Percentiles rank a stretch among this genome's conserved stretches.
These are phyloP conservation scores for Boletus tylopilopsis DNA, from an alignment of 768 basidiomycete genomes.

Conservation along the genomic window DNA sequence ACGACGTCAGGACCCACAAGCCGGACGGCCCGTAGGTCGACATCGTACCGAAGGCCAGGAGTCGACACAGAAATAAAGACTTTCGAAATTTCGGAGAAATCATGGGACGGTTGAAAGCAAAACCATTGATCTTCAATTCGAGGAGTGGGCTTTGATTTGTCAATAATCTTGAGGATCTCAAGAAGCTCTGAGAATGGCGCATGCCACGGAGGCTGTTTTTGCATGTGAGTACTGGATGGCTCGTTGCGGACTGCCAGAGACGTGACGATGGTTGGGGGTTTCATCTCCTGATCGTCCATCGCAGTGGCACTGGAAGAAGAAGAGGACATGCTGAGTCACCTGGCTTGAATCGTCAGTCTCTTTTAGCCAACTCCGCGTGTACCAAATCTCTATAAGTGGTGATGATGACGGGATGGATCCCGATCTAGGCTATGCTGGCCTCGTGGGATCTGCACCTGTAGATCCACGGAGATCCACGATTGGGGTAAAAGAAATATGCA, in stretches of 20 bases:
- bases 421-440: background rate
- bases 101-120: slow-evolving; percentile 14
- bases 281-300: background rate
- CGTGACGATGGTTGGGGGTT: slow-evolving; percentile 3
- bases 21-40: slow-evolving; percentile 5
- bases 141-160: background rate
- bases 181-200: slow-evolving; percentile 12
- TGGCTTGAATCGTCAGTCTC: slow-evolving; percentile 1
- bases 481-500: background rate
- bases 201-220: slow-evolving; percentile 1
- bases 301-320: slow-evolving; percentile 11
- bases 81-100: slow-evolving; percentile 11
- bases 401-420: background rate
- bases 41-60: background rate
- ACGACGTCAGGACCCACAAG: background rate
- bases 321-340: slow-evolving; percentile 1
- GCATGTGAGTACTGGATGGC: background rate
- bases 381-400: background rate
- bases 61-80: slow-evolving; percentile 9
- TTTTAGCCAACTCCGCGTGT: slow-evolving; percentile 5
- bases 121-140: background rate
- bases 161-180: background rate
- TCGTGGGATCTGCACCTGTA: background rate
- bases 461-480: background rate
- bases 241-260: background rate